Evolutionary conservation across 1,139 yeast genomes (phyloP), one percentile per base, ranked within the genome.

Genomic region (Spencermartinsiella ligniputridi): DNA sequence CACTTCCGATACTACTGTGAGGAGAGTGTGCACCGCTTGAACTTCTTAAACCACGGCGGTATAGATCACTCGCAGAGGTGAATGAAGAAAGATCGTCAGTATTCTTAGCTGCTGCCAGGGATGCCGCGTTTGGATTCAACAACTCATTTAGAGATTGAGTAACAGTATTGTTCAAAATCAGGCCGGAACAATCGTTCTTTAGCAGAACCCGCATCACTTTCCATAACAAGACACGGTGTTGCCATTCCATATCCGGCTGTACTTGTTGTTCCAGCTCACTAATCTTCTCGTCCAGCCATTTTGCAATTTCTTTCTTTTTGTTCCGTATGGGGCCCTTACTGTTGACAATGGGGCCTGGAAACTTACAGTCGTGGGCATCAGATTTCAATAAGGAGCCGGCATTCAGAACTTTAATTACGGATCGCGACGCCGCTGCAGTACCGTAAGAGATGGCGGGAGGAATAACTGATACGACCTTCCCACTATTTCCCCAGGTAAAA

Each of bases 261-360:
- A 51, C 44, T 17, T 54, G 53, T 20, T 47, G 49, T 37, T 54
- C 57, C 37, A 60, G 40, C n/a, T 34, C 40, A 6, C 44, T 48
- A 36, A 70, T 49, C 50, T 62, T 67, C 4, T 67, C 72, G 16
- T 58, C 64, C 20, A 74, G 53, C 90, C 90, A 84, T 46, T 76
- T 77, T 48, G 78, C 82, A 15, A 83, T 58, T 21, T 82, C 90
- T 58, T 79, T 81, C 63, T 71, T 75, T 60, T 78, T 81, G 16
- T 77, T 63, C 57, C 77, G 81, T 17, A 57, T 49, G 2, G 62
- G 59, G 48, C 78, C 80, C 19, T 64, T 61, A 4, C 60, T 51
- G 16, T 56, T 54, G 9, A 68, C 62, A 42, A 83, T 66, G 0
- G 92, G 90, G 0, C 86, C 87, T 0, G 92, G 92, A 62, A 83